phyloP scores from a whole-genome alignment of 345 rosid genomes.

The Trapa bicornis region DNA sequence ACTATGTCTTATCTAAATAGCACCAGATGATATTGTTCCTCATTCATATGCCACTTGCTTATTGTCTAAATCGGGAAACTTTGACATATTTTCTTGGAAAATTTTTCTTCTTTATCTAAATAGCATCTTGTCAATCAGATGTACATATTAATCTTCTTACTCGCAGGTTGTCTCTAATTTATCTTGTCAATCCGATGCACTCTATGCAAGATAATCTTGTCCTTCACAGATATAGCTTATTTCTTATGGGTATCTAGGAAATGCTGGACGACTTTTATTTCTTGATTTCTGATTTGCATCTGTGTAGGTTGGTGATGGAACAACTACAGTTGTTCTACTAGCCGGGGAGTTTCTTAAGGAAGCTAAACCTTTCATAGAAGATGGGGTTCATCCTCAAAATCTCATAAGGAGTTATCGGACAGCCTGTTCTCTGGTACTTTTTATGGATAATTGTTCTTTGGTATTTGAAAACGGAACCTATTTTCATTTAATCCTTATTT shows the following conservation, averaged over 20 bases:
- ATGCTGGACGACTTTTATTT: neutral
- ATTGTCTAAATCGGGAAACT: neutral
- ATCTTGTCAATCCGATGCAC: too few species aligned
- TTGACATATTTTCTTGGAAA: neutral
- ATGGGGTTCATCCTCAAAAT: constrained; percentile 94
- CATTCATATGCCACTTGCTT: neutral
- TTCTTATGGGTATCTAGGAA: neutral
- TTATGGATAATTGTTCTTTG: too few species aligned
- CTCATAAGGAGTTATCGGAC: constrained; percentile 79
- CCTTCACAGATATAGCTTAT: too few species aligned
- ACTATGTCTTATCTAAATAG: neutral
- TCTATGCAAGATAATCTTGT: too few species aligned
- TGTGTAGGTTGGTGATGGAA: constrained; percentile 89
- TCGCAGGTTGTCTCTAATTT: neutral
- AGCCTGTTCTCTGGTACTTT: constrained; percentile 52
- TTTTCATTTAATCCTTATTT: neutral
- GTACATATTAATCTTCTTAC: neutral
- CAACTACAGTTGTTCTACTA: constrained; percentile 89
- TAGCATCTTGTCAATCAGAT: too few species aligned
- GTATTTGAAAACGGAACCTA: neutral
- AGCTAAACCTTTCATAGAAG: constrained; percentile 95
- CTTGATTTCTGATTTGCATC: neutral
- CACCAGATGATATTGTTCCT: neutral
- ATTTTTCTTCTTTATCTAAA: neutral
- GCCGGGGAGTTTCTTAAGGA: constrained; percentile 91